A percentile compares a stretch with the other conserved stretches of the same genome.
Evolutionary conservation across 768 basidiomycete genomes (phyloP).

Genomic region (Cyclocybe aegerita): DNA sequence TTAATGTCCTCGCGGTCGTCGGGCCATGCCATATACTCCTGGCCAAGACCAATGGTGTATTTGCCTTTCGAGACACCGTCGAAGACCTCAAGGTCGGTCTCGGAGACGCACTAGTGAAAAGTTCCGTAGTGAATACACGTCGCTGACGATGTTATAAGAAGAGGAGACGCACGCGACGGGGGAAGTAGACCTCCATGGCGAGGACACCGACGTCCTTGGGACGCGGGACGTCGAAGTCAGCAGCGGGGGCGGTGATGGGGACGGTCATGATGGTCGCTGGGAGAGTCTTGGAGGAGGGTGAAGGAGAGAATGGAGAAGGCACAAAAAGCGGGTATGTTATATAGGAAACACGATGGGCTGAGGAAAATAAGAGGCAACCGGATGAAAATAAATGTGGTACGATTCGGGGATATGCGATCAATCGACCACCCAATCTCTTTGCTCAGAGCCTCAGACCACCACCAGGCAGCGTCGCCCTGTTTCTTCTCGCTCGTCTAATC

Average conservation of each 20-base stretch:
- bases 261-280: conserved; percentile 35
- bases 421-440: conserved; percentile 8
- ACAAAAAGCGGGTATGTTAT: conserved; percentile 23
- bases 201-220: conserved; percentile 95
- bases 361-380: conserved; percentile 35
- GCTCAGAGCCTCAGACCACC: too few species aligned
- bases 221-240: conserved; percentile 48
- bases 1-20: conserved; percentile 99
- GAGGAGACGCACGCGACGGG: conserved; percentile 65
- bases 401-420: conserved; percentile 29
- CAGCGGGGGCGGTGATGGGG: conserved; percentile 28
- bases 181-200: conserved; percentile 93
- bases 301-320: conserved; percentile 10
- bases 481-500: not conserved
- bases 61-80: conserved; percentile 95
- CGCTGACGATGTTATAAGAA: not conserved
- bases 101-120: conserved; percentile 80
- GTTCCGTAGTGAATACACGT: conserved; percentile 9
- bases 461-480: not conserved
- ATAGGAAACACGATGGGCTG: conserved; percentile 33
- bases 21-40: conserved; percentile 97
- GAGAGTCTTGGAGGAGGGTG: conserved; percentile 11
- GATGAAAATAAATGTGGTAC: conserved; percentile 44
- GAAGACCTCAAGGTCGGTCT: conserved; percentile 90
- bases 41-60: conserved; percentile 98